These are phyloP conservation scores for Microsporum ferrugineum DNA, from an alignment of 2,329 filamentous ascomycete species.

Conservation along the genomic window DNA sequence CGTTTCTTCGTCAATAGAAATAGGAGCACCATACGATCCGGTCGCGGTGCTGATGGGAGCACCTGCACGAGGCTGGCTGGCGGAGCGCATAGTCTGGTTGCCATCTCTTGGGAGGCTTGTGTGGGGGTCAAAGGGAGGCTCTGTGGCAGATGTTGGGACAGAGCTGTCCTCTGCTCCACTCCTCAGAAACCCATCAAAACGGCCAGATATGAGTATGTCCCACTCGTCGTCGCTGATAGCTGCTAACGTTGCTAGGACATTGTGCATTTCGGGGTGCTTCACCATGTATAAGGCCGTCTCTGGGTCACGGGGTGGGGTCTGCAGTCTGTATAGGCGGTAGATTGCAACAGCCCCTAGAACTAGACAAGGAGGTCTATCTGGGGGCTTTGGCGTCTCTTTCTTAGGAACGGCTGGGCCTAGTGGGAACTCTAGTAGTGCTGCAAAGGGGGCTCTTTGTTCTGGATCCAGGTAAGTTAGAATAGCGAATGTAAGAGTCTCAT, in stretches of 20 bases:
- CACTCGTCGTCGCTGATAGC: slow-evolving; percentile 88
- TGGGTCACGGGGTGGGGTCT: slow-evolving; percentile 63
- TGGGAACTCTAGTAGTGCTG: slow-evolving; percentile 58
- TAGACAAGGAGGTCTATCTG: slow-evolving; percentile 60
- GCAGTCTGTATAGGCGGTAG: slow-evolving; percentile 71
- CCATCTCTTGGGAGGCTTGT: slow-evolving; percentile 18
- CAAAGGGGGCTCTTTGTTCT: slow-evolving; percentile 68
- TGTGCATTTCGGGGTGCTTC: slow-evolving; percentile 69
- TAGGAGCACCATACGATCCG: slow-evolving; percentile 55
- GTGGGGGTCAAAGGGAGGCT: slow-evolving; percentile 21
- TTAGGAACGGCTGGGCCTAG: slow-evolving; percentile 49
- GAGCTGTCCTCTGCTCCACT: slow-evolving; percentile 63
- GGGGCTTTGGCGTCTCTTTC: slow-evolving; percentile 50
- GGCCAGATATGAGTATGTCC: slow-evolving; percentile 87
- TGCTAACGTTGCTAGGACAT: slow-evolving; percentile 73
- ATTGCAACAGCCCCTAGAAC: slow-evolving; percentile 65
- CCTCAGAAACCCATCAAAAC: slow-evolving; percentile 92
- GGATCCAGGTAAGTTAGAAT: slow-evolving; percentile 77
- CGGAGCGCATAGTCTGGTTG: slow-evolving; percentile 28
- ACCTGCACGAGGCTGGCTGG: slow-evolving; percentile 31
- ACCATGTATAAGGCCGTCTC: slow-evolving; percentile 79
- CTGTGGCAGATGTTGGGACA: slow-evolving; percentile 16
- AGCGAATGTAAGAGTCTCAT: slow-evolving; percentile 86
- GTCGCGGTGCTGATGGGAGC: slow-evolving; percentile 42
- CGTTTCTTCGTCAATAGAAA: slow-evolving; percentile 86